phyloP scores from a whole-genome alignment of 192 early-diverging fungal species.

The Entomortierella chlamydospora region DNA sequence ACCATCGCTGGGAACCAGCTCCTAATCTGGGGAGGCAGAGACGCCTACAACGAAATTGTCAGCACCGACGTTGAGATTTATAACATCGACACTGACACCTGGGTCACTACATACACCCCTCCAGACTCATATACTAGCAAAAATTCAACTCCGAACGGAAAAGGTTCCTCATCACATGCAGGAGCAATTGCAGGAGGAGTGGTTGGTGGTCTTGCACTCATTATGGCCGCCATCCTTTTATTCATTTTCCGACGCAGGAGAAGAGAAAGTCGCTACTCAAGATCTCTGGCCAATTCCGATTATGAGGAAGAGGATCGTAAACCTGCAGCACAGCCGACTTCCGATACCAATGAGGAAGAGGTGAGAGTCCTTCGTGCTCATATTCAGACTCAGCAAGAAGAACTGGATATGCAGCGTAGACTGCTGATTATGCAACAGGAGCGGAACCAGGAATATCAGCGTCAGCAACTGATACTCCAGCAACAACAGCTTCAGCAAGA shows the following conservation, averaged over 20 bases:
- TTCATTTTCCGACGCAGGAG: neutral
- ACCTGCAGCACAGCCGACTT: neutral
- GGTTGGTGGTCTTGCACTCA: constrained; percentile 22
- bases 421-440: constrained; percentile 25
- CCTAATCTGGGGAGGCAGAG: constrained; percentile 34
- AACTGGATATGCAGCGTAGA: constrained; percentile 27
- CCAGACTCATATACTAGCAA: neutral
- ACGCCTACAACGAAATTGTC: neutral
- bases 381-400: constrained; percentile 25
- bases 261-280: neutral
- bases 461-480: constrained; percentile 4
- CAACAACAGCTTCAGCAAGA: constrained; percentile 8
- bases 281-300: constrained; percentile 1
- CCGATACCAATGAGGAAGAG: constrained; percentile 7
- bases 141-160: neutral
- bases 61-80: constrained; percentile 11
- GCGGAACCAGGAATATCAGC: constrained; percentile 21
- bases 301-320: neutral
- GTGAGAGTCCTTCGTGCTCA: constrained; percentile 13
- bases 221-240: constrained; percentile 5
- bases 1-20: constrained; percentile 39
- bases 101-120: constrained; percentile 27
- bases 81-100: constrained; percentile 6
- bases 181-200: constrained; percentile 43
- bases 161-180: neutral